Conservation (phyloP, 2,329 filamentous ascomycete species). For the Clarireedia paspali region DNA sequence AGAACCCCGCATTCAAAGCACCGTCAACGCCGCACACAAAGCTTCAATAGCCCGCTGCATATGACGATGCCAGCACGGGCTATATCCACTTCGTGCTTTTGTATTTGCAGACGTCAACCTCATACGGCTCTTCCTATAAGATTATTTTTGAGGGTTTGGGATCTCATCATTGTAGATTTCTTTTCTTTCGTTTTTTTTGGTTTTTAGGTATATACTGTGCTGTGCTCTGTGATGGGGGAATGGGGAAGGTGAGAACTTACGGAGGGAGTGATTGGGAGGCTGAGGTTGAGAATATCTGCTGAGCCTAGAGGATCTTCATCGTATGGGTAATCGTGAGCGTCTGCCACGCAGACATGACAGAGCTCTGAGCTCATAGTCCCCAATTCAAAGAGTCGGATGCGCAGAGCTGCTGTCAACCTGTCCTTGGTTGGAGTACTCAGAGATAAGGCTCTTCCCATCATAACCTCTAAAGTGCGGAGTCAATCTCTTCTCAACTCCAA, state of each 20-base stretch:
- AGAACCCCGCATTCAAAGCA: constrained; percentile 28
- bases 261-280: neutral
- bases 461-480: no score
- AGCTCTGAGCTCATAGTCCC: no score
- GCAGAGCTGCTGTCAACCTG: no score
- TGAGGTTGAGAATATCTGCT: neutral
- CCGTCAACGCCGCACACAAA: constrained; percentile 18
- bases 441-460: no score
- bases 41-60: constrained; percentile 19
- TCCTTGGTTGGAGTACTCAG: no score
- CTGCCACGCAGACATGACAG: neutral
- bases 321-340: neutral
- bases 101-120: constrained; percentile 18
- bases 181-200: neutral
- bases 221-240: neutral
- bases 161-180: constrained; percentile 25
- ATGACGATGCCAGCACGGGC: constrained; percentile 24
- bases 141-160: constrained; percentile 21
- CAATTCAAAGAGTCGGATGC: no score
- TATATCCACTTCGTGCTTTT: constrained; percentile 1
- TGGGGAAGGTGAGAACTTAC: neutral
- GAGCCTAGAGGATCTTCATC: neutral
- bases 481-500: no score
- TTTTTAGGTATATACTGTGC: neutral
- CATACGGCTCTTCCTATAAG: constrained; percentile 29